Evolutionary conservation across 257 asterid species (phyloP), one percentile per base, ranked within the genome.

Genomic region (Nicotiana noctiflora): DNA sequence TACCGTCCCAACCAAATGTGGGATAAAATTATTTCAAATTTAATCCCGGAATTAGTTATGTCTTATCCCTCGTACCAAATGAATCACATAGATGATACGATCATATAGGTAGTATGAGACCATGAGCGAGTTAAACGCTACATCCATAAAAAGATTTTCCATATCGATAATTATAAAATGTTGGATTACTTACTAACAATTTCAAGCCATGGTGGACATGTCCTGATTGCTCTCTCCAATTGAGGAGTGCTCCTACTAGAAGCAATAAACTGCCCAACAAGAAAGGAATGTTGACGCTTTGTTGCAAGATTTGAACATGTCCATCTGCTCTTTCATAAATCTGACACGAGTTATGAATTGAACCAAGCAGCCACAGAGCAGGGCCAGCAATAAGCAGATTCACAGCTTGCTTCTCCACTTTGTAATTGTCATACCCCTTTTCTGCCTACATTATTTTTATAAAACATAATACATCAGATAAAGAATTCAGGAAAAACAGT

Each of bases 251-350:
- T 14, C 92, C 97, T 6, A 90, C 89, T 0, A 96, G 88, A 81
- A 92, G 90, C 52, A 92, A 77, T 90, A 90, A 75, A 81, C 98
- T 94, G 29, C 93, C 91, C 84, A 91, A 66, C 85, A 91, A 77
- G 89, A 92, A 92, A 2, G 98, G 99, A 27, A 96, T 81, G 31
- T 88, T 88, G 59, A 96, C 93, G 14, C 92, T 83, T 53, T 86
- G 86, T 86, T 96, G 99, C 86, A 96, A 79, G 67, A 96, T 89
- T 81, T 94, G 99, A 46, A 96, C 84, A 72, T 90, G 90, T 10
- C 91, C 97, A 79, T 88, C 95, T 0, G 97, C 93, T 83, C 97
- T 88, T 88, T 96, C 98, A 19, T 96, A 96, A 60, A 94, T 89
- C 83, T 96, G 99, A 62, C 98, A 94, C 0, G 97, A 89, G 80